Conservation (phyloP, 805 yeast genomes). For the Zygosaccharomyces siamensis region DNA sequence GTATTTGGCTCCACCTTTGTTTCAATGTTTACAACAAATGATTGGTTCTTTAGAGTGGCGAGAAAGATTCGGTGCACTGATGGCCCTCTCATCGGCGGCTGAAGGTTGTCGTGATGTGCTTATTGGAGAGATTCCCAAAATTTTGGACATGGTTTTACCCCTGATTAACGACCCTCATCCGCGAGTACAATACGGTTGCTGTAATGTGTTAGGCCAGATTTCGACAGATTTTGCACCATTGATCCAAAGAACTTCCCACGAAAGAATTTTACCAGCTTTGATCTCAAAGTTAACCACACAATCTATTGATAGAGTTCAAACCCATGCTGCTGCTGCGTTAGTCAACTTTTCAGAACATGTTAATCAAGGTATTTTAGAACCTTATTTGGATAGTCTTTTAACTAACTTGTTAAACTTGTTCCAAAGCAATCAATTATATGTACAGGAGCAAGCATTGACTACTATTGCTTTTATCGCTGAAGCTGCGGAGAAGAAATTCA, state of each 20-base stretch:
- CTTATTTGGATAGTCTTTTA: conserved; percentile 81
- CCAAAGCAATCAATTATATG: conserved; percentile 84
- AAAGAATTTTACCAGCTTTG: conserved; percentile 78
- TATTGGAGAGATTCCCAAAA: conserved; percentile 72
- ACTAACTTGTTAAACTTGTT: conserved; percentile 68
- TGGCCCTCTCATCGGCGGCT: conserved; percentile 95
- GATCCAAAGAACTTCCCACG: conserved; percentile 77
- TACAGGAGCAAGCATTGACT: conserved; percentile 94
- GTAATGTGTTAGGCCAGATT: conserved; percentile 95
- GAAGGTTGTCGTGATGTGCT: conserved; percentile 94
- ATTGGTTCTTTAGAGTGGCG: conserved; percentile 75
- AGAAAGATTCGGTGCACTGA: conserved; percentile 91
- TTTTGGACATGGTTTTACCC: conserved; percentile 81
- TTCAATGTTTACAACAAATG: conserved; percentile 84
- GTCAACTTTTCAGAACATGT: conserved; percentile 95
- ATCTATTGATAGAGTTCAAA: conserved; percentile 87
- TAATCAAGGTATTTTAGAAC: conserved; percentile 78
- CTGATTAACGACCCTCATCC: conserved; percentile 81
- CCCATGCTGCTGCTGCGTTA: conserved; percentile 97
- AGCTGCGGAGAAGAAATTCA: conserved; percentile 83
- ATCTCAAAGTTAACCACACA: conserved; percentile 70
- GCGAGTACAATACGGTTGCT: conserved; percentile 94
- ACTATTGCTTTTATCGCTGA: conserved; percentile 97
- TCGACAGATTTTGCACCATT: conserved; percentile 92
- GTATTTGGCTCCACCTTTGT: conserved; percentile 76